Evolutionary conservation across 768 basidiomycete genomes (phyloP), one percentile per base, ranked within the genome.

Genomic region (Collybiopsis confluens): DNA sequence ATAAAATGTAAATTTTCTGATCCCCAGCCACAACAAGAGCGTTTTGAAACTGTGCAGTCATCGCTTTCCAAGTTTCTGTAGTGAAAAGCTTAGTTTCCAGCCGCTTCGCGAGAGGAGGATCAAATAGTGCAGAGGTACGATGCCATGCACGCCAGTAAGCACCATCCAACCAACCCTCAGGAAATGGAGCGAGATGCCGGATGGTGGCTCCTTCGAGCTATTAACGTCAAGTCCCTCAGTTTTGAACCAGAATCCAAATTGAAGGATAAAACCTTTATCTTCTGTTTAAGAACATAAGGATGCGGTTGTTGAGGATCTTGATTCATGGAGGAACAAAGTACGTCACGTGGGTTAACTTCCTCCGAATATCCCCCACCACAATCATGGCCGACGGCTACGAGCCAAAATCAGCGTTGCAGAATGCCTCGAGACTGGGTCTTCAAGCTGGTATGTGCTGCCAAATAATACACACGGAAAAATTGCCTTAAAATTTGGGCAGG

Each of bases 371-470:
- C 33, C 21, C 8, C 45, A 21, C 16, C 41, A 30, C 51, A 37
- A 18, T 13, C 45, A 46, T 49, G 54, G 45, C 54, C 53, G 56
- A 35, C 59, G 54, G 54, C 30, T 79, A 75, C 59, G 72, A 81
- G 42, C 74, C 79, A 30, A 86, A 82, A 60, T 70, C 81, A 16
- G 65, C 83, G 4, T 62, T 87, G 18, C 65, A 76, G 54, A 79
- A 82, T 60, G 82, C 85, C 24, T 73, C 83, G 5, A 71, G 70
- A 2, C 69, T 79, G 28, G 85, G 80, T 45, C 70, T 86, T n/a
- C 85, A 88, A 64, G 78, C 81, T 37, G 52, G 52, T 53, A 35
- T n/a, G 52, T 43, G 16, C 26, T 44, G 16, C 27, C 28, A 15
- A 36, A 11, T n/a, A n/a, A n/a, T n/a, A n/a, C n/a, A n/a, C n/a